Evolutionary conservation across 2,329 filamentous ascomycete species (phyloP).

Genomic region (Ophidiomyces ophidiicola): DNA sequence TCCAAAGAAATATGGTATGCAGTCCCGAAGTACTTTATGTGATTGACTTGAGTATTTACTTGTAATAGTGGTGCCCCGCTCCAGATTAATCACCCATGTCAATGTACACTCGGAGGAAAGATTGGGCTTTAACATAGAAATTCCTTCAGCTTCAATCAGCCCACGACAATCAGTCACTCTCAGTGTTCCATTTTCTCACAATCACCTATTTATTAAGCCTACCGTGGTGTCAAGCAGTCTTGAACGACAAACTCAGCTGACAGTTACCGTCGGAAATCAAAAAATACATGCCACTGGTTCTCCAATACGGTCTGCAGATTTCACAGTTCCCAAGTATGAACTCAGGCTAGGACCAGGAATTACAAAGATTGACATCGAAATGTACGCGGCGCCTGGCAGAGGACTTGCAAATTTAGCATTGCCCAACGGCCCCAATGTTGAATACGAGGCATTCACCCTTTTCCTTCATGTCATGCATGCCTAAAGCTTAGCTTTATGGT

Average conservation of each 20-base stretch:
- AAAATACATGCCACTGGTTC: constrained; percentile 48
- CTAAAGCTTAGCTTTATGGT: no score
- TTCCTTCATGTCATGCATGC: constrained; percentile 53
- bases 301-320: constrained; percentile 40
- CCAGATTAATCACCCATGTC: constrained; percentile 6
- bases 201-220: constrained; percentile 58
- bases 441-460: constrained; percentile 58
- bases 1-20: constrained; percentile 8
- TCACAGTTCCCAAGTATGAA: constrained; percentile 60
- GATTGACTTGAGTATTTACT: not conserved
- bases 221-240: constrained; percentile 52
- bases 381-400: constrained; percentile 57
- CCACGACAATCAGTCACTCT: constrained; percentile 62
- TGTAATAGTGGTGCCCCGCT: constrained; percentile 2
- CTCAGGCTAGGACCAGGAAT: constrained; percentile 57
- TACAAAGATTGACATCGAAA: constrained; percentile 66
- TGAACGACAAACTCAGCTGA: constrained; percentile 62
- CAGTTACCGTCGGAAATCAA: constrained; percentile 57
- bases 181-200: constrained; percentile 53
- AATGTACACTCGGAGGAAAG: constrained; percentile 4
- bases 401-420: constrained; percentile 43
- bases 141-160: constrained; percentile 54
- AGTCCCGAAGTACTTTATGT: no score
- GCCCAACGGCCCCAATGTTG: constrained; percentile 55
- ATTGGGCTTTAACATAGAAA: constrained; percentile 46